Base-by-base conservation (phyloP, 768 basidiomycete genomes). In the Nidularia pulvinata region DNA sequence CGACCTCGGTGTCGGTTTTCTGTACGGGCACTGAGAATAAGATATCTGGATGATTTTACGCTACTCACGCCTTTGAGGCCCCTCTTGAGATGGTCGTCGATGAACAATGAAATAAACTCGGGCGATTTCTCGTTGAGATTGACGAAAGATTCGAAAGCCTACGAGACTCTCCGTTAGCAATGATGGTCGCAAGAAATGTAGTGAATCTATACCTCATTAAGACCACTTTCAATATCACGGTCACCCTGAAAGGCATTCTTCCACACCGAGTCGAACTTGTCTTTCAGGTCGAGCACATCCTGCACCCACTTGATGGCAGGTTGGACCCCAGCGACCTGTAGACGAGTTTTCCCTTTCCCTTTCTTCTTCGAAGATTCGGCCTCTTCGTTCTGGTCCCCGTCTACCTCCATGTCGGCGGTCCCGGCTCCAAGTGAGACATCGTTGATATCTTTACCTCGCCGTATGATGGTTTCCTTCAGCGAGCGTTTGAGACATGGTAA, bases 1-100 rank as follows among this genome's bases (percentile, higher is more conserved):
- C 96, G 49, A 98, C 88, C 64, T 99, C 97, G 16, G 80, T 76
- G 54, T 98, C 97, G 30, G 91, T 85, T 95, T 97, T 98, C 97
- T 98, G 63, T 1, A 19, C 25, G 25, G 25, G 25, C 25, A 25
- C 25, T 25, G 4, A 25, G 25, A 25, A 25, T 25, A 25, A 25
- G 25, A 25, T 25, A 25, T 25, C 4, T 25, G 25, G 25, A 25
- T 25, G 25, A 25, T 2, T 49, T 35, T 19, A 25, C 11, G 30
- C 6, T 1, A 75, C 91, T 61, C 68, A 96, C 95, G 52, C 94
- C 93, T 74, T 93, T 97, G 33, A 98, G 78, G 0, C 96, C 96
- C 63, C 94, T 92, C 71, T 89, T 94, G 22, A 99, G 79, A 65
- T 98, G 88, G 55, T 98, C 95, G 62, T 99, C 97, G 55, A 99